phyloP scores from a whole-genome alignment of 345 rosid genomes.

The Cardiospermum halicacabum region DNA sequence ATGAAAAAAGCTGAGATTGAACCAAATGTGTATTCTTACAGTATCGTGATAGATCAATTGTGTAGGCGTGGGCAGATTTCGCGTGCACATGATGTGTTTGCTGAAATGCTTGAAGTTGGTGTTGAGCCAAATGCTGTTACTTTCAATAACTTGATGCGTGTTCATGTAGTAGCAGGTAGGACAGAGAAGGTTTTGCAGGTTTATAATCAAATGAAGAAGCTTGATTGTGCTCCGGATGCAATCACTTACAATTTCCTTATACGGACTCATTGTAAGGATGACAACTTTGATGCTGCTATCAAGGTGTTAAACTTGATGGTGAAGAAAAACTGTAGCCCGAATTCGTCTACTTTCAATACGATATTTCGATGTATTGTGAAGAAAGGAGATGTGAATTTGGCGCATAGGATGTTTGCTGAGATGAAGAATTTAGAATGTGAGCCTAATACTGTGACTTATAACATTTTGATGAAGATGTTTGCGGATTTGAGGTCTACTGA shows the following conservation, averaged over 20 bases:
- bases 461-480: constrained; percentile 79
- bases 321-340: constrained; percentile 53
- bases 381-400: constrained; percentile 74
- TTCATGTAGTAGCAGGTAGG: constrained; percentile 80
- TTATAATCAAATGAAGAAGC: constrained; percentile 86
- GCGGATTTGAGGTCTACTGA: constrained; percentile 59
- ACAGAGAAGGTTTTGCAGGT: constrained; percentile 91
- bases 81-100: constrained; percentile 83
- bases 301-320: constrained; percentile 68
- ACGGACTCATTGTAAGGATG: constrained; percentile 71
- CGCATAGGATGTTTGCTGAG: constrained; percentile 65
- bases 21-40: constrained; percentile 85
- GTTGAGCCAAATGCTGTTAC: constrained; percentile 72
- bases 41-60: constrained; percentile 75
- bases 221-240: constrained; percentile 55
- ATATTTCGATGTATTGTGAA: constrained; percentile 66
- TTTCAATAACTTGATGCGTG: constrained; percentile 81
- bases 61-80: constrained; percentile 81
- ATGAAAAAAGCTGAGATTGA: constrained; percentile 66
- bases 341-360: constrained; percentile 70
- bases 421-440: constrained; percentile 65
- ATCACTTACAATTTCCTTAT: constrained; percentile 71
- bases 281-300: constrained; percentile 53
- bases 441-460: constrained; percentile 69
- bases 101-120: constrained; percentile 81